Conservation (phyloP, 2,329 filamentous ascomycete species). For the Penicillium aurantiogriseum region DNA sequence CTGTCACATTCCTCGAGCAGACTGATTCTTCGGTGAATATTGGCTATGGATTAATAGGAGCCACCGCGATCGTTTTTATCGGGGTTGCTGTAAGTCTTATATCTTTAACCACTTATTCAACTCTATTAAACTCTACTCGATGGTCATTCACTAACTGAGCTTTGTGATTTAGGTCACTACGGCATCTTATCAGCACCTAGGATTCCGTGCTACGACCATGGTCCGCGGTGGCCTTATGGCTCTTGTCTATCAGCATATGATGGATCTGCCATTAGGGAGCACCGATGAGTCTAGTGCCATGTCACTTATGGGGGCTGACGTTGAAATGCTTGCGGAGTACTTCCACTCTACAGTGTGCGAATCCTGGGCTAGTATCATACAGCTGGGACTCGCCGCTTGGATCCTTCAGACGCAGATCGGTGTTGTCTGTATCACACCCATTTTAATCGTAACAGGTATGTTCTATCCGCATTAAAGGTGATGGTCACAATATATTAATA, state of each 20-base stretch:
- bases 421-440: slow-evolving; percentile 31
- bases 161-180: too few relatives aligned
- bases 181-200: slow-evolving; percentile 10
- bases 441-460: slow-evolving; percentile 8
- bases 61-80: too few relatives aligned
- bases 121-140: too few relatives aligned
- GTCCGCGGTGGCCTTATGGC: slow-evolving; percentile 21
- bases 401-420: slow-evolving; percentile 32
- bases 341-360: slow-evolving; percentile 27
- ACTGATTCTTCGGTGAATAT: too few relatives aligned
- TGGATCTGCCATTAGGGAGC: slow-evolving; percentile 18
- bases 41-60: too few relatives aligned
- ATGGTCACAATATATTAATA: too few relatives aligned
- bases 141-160: too few relatives aligned
- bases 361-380: slow-evolving; percentile 36
- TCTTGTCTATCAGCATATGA: slow-evolving; percentile 21
- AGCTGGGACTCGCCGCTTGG: slow-evolving; percentile 38
- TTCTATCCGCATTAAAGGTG: too few relatives aligned
- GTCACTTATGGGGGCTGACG: slow-evolving; percentile 22
- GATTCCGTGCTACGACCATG: slow-evolving; percentile 20
- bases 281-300: slow-evolving; percentile 25
- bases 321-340: slow-evolving; percentile 25
- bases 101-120: too few relatives aligned
- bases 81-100: too few relatives aligned
- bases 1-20: too few relatives aligned